Base-by-base conservation (phyloP, 148 eudicot species). In the Camellia sinensis region DNA sequence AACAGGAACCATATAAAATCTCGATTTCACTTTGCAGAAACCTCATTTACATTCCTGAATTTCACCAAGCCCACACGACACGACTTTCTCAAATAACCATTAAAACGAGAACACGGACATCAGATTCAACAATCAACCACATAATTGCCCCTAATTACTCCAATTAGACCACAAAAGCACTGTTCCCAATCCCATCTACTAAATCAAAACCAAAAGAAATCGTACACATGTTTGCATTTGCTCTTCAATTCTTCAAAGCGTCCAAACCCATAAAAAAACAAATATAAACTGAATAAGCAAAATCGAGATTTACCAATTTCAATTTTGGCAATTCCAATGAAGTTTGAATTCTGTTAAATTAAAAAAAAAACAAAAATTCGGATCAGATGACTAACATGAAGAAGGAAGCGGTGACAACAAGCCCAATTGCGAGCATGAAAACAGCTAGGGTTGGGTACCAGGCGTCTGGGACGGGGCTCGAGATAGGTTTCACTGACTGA, bases 401-500 rank as follows among this genome's bases (percentile, higher is more conserved):
- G 89, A 95, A 95, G 19, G 96, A 90, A 69, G 97, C 95, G 41
- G 98, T 89, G 71, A 95, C 80, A 15, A 90, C 78, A 29, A 95
- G 94, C 19, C 98, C 98, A 12, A 90, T 46, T 0, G 88, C 83
- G 73, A 95, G 94, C 92, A 95, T 89, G 74, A 91, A 75, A 74
- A 89, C 85, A 21, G 98, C 87, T 22, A 95, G 88, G 66, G 96
- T 89, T 29, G 97, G 96, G 78, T 95, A 93, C 88, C 88, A 71
- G 76, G 87, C 87, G 7, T 71, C 88, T 0, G 97, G 91, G 19
- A 95, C 93, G 1, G 98, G 98, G 75, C 97, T 91, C 44, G 89
- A 83, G 73, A 95, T 90, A 7, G 97, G 86, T 70, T 91, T 94
- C 82, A 80, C 88, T 19, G 94, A 64, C 73, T 77, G 90, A 48